Base-by-base conservation (phyloP, 768 basidiomycete species). In the Rhodotorula taiwanensis region DNA sequence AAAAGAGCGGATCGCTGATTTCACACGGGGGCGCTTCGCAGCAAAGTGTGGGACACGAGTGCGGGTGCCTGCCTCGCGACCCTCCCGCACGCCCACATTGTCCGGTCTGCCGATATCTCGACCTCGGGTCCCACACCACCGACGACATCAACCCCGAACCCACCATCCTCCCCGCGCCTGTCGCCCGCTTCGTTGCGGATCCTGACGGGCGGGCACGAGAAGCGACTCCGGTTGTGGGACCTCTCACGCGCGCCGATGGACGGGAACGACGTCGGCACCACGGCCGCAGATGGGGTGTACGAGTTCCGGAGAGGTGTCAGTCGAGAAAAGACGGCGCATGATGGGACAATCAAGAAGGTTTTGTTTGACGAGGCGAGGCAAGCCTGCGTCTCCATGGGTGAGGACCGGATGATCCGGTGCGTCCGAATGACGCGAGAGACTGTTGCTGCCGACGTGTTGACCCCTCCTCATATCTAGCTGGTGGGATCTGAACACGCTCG, bases 1-100 rank as follows among this genome's bases (percentile, higher is more conserved):
- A n/a, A n/a, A n/a, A n/a, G n/a, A n/a, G n/a, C n/a, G n/a, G n/a
- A n/a, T n/a, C n/a, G n/a, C n/a, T n/a, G n/a, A n/a, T n/a, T n/a
- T n/a, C 2, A 49, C 48, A 28, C 30, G 30, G 2, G 27, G 64
- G 28, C 55, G 56, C 49, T 27, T 36, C 28, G 33, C 47, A 68
- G 65, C 7, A 70, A 70, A n/a, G 28, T 70, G 5, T 67, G 71
- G 67, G 55, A 64, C 47, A 27, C 67, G n/a, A 51, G 39, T 21
- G 48, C 42, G 28, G 95, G 95, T 62, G 79, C 83, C n/a, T 76
- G 81, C 34, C 79, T 98, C 43, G 89, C 95, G 72, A 95, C 94
- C n/a, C 94, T 98, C 74, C 86, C 91, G 18, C 95, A 99, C 76
- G 88, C 92, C 73, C 95, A 98, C 78, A 99, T 99, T 74, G 95